A percentile compares a stretch with the other conserved stretches of the same genome.
phyloP scores from a whole-genome alignment of 345 rosid species.

The Dipteronia dyeriana region DNA sequence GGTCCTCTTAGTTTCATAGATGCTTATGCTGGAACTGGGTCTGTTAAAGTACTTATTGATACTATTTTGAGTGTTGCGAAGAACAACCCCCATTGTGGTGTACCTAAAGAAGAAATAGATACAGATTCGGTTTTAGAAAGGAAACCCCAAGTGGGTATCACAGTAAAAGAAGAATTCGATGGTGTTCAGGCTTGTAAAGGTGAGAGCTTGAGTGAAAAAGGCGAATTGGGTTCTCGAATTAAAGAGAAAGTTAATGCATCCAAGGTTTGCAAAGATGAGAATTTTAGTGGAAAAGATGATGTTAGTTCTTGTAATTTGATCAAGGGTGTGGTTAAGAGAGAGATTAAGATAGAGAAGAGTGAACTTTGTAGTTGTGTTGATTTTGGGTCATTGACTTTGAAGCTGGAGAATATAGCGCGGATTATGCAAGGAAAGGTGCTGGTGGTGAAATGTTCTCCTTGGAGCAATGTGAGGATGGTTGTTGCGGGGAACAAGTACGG shows the following conservation, averaged over 20 bases:
- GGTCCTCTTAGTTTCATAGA: conserved; percentile 54
- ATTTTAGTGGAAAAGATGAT: background rate
- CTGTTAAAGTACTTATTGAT: conserved; percentile 34
- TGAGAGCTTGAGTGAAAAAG: conserved; percentile 12
- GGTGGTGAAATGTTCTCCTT: conserved; percentile 61
- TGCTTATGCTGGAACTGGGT: conserved; percentile 41
- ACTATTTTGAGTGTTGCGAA: conserved; percentile 32
- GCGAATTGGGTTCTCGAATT: background rate
- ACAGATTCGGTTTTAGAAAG: conserved; percentile 32
- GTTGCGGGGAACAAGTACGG: conserved; percentile 71
- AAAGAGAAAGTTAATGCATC: conserved; percentile 15
- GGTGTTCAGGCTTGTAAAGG: conserved; percentile 9
- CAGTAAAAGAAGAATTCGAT: conserved; percentile 7
- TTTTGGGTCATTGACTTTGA: conserved; percentile 44
- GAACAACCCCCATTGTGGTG: conserved; percentile 23
- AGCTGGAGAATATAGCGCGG: conserved; percentile 62
- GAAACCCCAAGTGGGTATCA: conserved; percentile 21
- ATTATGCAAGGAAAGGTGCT: conserved; percentile 59
- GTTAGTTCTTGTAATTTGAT: conserved; percentile 4
- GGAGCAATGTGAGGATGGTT: conserved; percentile 56
- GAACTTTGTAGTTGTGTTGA: conserved; percentile 3
- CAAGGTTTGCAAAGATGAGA: conserved; percentile 16
- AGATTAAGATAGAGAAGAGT: conserved; percentile 31
- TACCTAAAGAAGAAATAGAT: conserved; percentile 19
- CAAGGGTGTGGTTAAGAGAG: conserved; percentile 19